Conservation (phyloP, 768 basidiomycete genomes). For the Pisolithus marmoratus region DNA sequence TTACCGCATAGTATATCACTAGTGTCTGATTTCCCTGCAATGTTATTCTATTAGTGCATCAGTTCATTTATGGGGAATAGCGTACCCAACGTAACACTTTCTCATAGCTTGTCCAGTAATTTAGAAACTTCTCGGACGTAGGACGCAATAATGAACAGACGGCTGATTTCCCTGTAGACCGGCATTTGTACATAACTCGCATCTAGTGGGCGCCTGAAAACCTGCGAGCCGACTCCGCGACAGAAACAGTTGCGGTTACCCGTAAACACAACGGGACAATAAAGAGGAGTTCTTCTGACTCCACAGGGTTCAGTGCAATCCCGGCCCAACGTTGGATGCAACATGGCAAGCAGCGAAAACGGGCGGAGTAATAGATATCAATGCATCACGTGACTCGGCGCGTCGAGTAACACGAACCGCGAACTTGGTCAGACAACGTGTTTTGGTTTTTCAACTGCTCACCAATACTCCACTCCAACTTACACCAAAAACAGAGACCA, state of each 20-base stretch:
- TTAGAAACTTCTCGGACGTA: background rate
- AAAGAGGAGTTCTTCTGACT: background rate
- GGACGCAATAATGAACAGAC: background rate
- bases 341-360: no score
- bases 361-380: conserved; percentile 18
- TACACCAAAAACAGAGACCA: background rate
- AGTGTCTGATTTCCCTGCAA: background rate
- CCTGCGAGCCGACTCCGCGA: background rate
- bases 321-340: no score
- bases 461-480: background rate
- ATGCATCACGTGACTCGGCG: conserved; percentile 27
- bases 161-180: background rate
- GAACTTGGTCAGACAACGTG: conserved; percentile 7
- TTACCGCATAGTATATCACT: background rate
- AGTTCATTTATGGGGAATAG: background rate
- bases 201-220: background rate
- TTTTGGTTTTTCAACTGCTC: background rate
- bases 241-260: no score
- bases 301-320: background rate
- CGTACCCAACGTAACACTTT: background rate
- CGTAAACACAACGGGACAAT: background rate
- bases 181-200: background rate
- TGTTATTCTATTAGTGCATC: background rate
- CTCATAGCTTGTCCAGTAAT: background rate
- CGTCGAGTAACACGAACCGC: conserved; percentile 28